Conservation (phyloP, 1,284 basidiomycete genomes). For the Cutaneotrichosporon cyanovorans region DNA sequence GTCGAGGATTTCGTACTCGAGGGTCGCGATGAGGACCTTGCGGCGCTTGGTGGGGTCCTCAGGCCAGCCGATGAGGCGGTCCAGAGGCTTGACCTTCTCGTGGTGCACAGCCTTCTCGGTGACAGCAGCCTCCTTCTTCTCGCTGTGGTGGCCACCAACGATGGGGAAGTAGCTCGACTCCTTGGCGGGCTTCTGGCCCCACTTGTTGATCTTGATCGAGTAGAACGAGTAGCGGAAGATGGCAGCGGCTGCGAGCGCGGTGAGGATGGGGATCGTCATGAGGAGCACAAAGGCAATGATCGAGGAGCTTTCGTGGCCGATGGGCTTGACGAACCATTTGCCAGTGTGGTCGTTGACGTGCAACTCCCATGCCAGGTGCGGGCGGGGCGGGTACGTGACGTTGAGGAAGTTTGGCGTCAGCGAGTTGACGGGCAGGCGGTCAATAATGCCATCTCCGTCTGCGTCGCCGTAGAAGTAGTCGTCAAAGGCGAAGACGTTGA, state of each 20-base stretch:
- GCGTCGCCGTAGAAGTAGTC: slow-evolving; percentile 84
- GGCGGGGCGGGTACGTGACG: slow-evolving; percentile 55
- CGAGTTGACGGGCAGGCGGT: slow-evolving; percentile 80
- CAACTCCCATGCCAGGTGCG: slow-evolving; percentile 74
- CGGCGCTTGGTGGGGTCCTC: slow-evolving; percentile 80
- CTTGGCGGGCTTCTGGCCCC: slow-evolving; percentile 61
- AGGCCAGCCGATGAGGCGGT: slow-evolving; percentile 80
- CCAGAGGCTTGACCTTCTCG: slow-evolving; percentile 53
- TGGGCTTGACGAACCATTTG: slow-evolving; percentile 68
- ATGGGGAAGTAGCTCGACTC: slow-evolving; percentile 47
- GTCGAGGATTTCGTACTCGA: slow-evolving; percentile 91
- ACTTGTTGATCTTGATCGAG: slow-evolving; percentile 86
- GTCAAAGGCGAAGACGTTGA: slow-evolving; percentile 81
- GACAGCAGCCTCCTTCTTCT: slow-evolving; percentile 27
- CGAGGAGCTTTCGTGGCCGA: slow-evolving; percentile 68
- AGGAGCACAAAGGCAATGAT: slow-evolving; percentile 78
- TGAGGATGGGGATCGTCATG: slow-evolving; percentile 70
- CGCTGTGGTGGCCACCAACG: slow-evolving; percentile 54
- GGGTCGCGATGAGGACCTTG: slow-evolving; percentile 78
- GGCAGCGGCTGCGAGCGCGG: slow-evolving; percentile 68
- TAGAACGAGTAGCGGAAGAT: slow-evolving; percentile 94
- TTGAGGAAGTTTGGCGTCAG: slow-evolving; percentile 74
- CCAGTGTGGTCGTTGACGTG: slow-evolving; percentile 67
- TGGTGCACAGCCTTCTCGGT: slow-evolving; percentile 43
- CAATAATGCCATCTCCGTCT: slow-evolving; percentile 75